Percentiles rank a stretch among this genome's conserved stretches.
These are phyloP conservation scores for Aotearoamyces nothofagi DNA, from an alignment of 2,329 filamentous ascomycete genomes.

Conservation along the genomic window DNA sequence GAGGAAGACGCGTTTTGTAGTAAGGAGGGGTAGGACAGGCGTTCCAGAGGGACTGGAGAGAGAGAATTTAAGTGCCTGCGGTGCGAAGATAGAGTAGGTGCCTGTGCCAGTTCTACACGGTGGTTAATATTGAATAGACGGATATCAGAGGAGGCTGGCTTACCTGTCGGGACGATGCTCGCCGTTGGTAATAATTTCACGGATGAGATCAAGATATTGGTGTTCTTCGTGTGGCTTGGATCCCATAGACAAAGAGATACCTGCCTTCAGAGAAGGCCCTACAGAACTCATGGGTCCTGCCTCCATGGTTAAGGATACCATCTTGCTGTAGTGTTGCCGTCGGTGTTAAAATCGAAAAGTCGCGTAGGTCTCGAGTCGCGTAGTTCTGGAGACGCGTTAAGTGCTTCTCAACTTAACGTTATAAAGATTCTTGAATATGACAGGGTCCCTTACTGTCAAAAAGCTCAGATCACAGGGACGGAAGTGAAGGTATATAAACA, in stretches of 20 bases:
- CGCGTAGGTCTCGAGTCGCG: too few species aligned
- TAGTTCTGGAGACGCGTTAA: too few species aligned
- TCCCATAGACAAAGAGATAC: neutral
- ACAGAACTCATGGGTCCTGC: slow-evolving; percentile 2
- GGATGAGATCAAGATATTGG: slow-evolving; percentile 85
- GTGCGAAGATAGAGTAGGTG: slow-evolving; percentile 79
- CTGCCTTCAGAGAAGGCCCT: slow-evolving; percentile 2
- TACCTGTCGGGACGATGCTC: slow-evolving; percentile 83
- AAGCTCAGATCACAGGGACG: too few species aligned
- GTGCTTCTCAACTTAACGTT: too few species aligned
- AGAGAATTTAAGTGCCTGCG: slow-evolving; percentile 71
- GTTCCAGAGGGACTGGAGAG: slow-evolving; percentile 45
- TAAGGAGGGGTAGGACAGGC: slow-evolving; percentile 78
- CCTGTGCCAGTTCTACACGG: slow-evolving; percentile 69
- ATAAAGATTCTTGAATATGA: too few species aligned
- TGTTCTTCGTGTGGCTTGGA: slow-evolving; percentile 63
- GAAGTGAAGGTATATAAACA: too few species aligned
- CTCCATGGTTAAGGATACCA: slow-evolving; percentile 11
- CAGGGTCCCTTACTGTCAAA: too few species aligned
- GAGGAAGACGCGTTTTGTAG: slow-evolving; percentile 91
- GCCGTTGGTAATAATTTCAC: slow-evolving; percentile 65
- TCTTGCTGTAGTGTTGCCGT: slow-evolving; percentile 3
- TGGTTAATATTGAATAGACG: neutral
- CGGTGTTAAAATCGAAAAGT: too few species aligned
- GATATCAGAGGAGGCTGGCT: slow-evolving; percentile 2